Percentiles rank a stretch among this genome's conserved stretches.
phyloP scores from a whole-genome alignment of 345 rosid species.

The Melastoma malabathricum region DNA sequence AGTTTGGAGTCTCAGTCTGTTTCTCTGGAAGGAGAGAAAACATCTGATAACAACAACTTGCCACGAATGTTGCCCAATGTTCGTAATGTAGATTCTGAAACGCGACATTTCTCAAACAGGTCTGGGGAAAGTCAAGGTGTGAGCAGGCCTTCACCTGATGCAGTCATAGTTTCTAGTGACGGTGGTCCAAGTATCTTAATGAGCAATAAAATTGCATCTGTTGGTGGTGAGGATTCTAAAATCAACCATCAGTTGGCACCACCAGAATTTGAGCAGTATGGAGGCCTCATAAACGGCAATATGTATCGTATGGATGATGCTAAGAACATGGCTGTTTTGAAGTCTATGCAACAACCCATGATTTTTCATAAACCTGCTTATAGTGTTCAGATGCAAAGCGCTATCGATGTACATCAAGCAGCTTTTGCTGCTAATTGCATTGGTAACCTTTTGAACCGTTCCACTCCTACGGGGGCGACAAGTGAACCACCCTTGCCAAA shows the following conservation, averaged over 20 bases:
- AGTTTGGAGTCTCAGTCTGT: slow-evolving; percentile 28
- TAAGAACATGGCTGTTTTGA: slow-evolving; percentile 19
- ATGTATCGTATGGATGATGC: slow-evolving; percentile 32
- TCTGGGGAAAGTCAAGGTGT: slow-evolving; percentile 5
- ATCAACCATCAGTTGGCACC: slow-evolving; percentile 68
- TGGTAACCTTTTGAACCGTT: slow-evolving; percentile 15
- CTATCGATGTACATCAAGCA: slow-evolving; percentile 21
- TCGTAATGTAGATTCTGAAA: slow-evolving; percentile 23
- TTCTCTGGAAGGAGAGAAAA: slow-evolving; percentile 22
- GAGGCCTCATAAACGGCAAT: slow-evolving; percentile 57
- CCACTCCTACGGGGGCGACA: slow-evolving; percentile 17
- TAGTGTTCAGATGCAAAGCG: slow-evolving; percentile 17
- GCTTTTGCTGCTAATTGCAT: slow-evolving; percentile 19
- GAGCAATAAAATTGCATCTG: slow-evolving; percentile 22
- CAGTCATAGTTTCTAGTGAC: slow-evolving; percentile 19
- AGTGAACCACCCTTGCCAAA: slow-evolving; percentile 23
- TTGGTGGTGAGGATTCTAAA: slow-evolving; percentile 34
- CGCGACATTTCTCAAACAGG: slow-evolving; percentile 17
- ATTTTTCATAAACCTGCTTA: slow-evolving; percentile 28
- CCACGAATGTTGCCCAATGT: slow-evolving; percentile 1
- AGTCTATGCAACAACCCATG: slow-evolving; percentile 28
- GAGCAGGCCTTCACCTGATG: slow-evolving; percentile 18
- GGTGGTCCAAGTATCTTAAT: slow-evolving; percentile 21
- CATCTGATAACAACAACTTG: no score
- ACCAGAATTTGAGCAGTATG: slow-evolving; percentile 66